Percentiles rank a stretch among this genome's conserved stretches.
These are phyloP conservation scores for Rhododendron vialii DNA, from an alignment of 148 eudicot genomes.

Conservation along the genomic window DNA sequence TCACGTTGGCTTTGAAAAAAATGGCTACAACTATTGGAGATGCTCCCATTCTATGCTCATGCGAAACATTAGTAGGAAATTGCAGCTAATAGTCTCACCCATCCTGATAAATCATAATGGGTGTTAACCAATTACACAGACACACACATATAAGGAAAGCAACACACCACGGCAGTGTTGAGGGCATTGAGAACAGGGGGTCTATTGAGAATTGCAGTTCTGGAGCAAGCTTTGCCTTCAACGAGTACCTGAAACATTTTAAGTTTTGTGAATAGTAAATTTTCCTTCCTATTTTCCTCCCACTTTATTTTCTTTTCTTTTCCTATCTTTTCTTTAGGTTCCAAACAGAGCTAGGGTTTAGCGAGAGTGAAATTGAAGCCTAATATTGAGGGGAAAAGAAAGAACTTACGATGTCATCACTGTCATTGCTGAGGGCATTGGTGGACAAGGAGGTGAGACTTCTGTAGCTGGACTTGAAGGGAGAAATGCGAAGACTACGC, in stretches of 20 bases:
- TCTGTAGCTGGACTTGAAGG: background rate
- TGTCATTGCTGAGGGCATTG: conserved; percentile 12
- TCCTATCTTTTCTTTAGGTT: no score
- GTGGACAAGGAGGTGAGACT: conserved; percentile 15
- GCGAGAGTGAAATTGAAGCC: background rate
- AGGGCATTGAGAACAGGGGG: conserved; percentile 65
- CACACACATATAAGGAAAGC: background rate
- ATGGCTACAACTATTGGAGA: background rate
- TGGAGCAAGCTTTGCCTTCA: conserved; percentile 52
- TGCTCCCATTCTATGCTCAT: background rate
- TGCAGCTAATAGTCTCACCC: background rate
- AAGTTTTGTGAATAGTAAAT: no score
- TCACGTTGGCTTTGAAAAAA: background rate
- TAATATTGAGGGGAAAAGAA: background rate
- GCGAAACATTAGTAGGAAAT: background rate
- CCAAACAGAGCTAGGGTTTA: background rate
- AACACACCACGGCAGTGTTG: conserved; percentile 46
- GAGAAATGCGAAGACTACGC: conserved; percentile 11
- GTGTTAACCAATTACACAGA: background rate
- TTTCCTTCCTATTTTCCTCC: no score
- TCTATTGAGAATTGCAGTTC: conserved; percentile 72
- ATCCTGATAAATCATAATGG: background rate
- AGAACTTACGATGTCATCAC: conserved; percentile 21
- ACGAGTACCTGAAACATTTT: conserved; percentile 42
- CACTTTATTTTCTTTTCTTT: no score